These are phyloP conservation scores for Scenedesmus sp. DNA, from an alignment of 163 green algal genomes.

Conservation along the genomic window DNA sequence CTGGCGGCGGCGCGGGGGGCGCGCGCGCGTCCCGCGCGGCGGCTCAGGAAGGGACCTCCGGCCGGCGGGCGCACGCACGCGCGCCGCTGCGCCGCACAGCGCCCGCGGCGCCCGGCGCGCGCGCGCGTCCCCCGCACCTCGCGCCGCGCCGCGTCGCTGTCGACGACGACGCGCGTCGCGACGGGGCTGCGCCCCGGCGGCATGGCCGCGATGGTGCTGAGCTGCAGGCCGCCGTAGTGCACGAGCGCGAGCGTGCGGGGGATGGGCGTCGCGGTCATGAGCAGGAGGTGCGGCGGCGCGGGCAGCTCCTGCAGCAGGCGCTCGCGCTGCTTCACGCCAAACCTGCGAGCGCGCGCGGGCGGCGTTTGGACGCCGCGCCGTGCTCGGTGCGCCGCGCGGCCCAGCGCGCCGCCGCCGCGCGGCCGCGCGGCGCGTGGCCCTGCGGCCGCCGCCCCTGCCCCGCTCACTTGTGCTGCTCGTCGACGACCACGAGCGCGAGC, in stretches of 20 bases:
- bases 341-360: slow-evolving; percentile 57
- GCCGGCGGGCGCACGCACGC: too few species aligned
- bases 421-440: too few species aligned
- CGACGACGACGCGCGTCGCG: slow-evolving; percentile 60
- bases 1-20: not conserved
- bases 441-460: not conserved
- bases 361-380: too few species aligned
- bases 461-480: slow-evolving; percentile 93
- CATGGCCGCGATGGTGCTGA: slow-evolving; percentile 72
- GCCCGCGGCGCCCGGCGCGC: too few species aligned
- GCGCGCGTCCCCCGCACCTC: slow-evolving; percentile 46
- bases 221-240: slow-evolving; percentile 78
- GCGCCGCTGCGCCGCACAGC: too few species aligned
- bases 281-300: slow-evolving; percentile 81
- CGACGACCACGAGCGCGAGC: slow-evolving; percentile 91
- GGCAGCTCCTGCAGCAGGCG: slow-evolving; percentile 53
- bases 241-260: slow-evolving; percentile 87
- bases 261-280: slow-evolving; percentile 93
- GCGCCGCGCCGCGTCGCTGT: slow-evolving; percentile 39
- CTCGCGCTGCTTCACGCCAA: slow-evolving; percentile 91
- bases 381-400: too few species aligned
- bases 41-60: not conserved
- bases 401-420: too few species aligned
- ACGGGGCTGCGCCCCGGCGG: slow-evolving; percentile 81
- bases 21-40: too few species aligned